phyloP scores from a whole-genome alignment of 2,329 filamentous ascomycete genomes.

The Septoria linicola region DNA sequence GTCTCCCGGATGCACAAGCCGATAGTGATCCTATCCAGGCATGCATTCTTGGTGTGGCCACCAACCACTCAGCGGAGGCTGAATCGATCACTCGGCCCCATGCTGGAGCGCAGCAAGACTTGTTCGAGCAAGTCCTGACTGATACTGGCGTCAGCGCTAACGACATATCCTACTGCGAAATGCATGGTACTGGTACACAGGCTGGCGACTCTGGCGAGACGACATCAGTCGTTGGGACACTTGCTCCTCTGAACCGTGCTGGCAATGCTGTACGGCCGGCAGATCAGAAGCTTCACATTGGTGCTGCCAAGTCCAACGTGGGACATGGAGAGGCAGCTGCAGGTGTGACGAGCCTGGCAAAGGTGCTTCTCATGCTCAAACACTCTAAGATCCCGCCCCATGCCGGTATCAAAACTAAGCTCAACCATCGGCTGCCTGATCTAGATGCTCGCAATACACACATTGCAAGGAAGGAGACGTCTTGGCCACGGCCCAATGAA shows the following conservation, averaged over 20 bases:
- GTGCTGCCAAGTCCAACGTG: slow-evolving; percentile 56
- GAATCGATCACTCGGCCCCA: slow-evolving; percentile 83
- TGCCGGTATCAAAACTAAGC: slow-evolving; percentile 63
- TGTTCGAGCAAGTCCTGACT: slow-evolving; percentile 69
- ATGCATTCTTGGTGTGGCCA: slow-evolving; percentile 70
- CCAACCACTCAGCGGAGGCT: slow-evolving; percentile 78
- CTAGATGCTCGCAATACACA: slow-evolving; percentile 57
- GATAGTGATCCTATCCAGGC: slow-evolving; percentile 71
- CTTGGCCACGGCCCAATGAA: slow-evolving; percentile 36
- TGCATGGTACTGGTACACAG: slow-evolving; percentile 87
- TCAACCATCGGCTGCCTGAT: slow-evolving; percentile 62
- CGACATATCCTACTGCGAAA: slow-evolving; percentile 79
- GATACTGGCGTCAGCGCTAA: slow-evolving; percentile 71
- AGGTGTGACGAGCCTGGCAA: slow-evolving; percentile 59
- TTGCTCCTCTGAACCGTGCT: slow-evolving; percentile 55
- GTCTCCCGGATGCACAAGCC: slow-evolving; percentile 61
- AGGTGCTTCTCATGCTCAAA: slow-evolving; percentile 65
- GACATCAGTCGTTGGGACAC: slow-evolving; percentile 68
- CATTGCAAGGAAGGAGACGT: slow-evolving; percentile 53
- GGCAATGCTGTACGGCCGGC: slow-evolving; percentile 51
- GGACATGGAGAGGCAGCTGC: slow-evolving; percentile 56
- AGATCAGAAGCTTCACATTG: slow-evolving; percentile 43
- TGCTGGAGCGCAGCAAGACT: slow-evolving; percentile 68
- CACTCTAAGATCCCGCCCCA: slow-evolving; percentile 65
- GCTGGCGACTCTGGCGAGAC: slow-evolving; percentile 81